Evolutionary conservation across 2,329 filamentous ascomycete genomes (phyloP), one percentile per base, ranked within the genome.

Genomic region (Claviceps paspali): DNA sequence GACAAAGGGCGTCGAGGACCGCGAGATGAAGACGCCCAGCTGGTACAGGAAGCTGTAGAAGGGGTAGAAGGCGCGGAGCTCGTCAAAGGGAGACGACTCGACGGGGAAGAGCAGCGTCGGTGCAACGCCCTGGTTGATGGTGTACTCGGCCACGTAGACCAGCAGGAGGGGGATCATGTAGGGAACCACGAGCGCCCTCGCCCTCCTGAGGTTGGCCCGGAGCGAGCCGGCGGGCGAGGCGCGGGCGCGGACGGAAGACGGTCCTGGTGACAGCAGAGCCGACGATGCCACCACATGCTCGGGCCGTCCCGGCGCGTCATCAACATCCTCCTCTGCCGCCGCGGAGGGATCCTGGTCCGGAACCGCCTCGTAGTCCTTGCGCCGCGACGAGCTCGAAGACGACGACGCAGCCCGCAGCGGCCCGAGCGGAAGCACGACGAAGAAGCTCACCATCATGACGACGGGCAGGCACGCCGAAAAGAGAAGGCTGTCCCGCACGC

Each of bases 1-100:
- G 47, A 92, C 54, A 55, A 94, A 93, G 0, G 88, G 85, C 1
- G 84, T 86, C 0, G 85, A 93, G 0, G 86, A 92, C 12, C 91
- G 79, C 1, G 88, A 94, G 48, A 96, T 73, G 61, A 96, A 96
- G 44, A 96, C 91, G 38, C 91, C 91, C 3, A 87, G 65, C 63
- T 98, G 88, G 58, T 98, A 96, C 43, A 96, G 79, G 40, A 92
- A 87, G 45, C 82, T 82, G 57, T 98, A 98, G 43, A 88, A 84
- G 1, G 88, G 87, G 51, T 98, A 98, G 56, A 95, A 96, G 23
- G 79, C 80, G 29, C 88, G 79, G 54, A 78, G 91, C 47, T 84
- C 73, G 23, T 64, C 61, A 54, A 96, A 96, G 0, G 91, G 91
- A 1, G 82, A 80, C 9, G 70, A 60, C 1, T 67, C 53, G 1